Base-by-base conservation (phyloP, 331 rosid genomes). In the Saraca asoca region DNA sequence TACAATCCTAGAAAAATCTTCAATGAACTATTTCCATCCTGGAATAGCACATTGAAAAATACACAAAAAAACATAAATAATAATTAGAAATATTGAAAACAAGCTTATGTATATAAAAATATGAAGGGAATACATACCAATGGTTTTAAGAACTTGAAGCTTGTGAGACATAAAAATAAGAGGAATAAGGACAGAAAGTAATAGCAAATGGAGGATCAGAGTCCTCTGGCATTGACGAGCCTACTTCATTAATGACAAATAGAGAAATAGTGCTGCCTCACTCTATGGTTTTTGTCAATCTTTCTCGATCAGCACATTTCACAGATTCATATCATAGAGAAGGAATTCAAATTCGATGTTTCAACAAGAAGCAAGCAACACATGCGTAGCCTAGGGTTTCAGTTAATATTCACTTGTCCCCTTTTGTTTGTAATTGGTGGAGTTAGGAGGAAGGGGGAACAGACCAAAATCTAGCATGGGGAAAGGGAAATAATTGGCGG, bases 121-220 rank as follows among this genome's bases (percentile, higher is more conserved):
- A 17, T 5, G 17, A 9, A 72, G 19, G 33, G 15, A 49, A 44
- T 18, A 65, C 31, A 24, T 79, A 94, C 99, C 91, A 41, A 54
- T 33, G 44, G 78, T 66, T 45, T 79, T 64, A 77, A 86, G 51
- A 50, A 67, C 11, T 46, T 83, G 71, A 55, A 86, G 87, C 76
- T 83, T 72, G 18, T 56, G 75, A 44, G 91, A 85, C 70, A 94
- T 80, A 52, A 94, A 80, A 63, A 88, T 16, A 35, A 94, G 57
- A 55, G 99, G 99, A 83, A 91, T 83, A 45, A 88, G 31, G 70
- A 94, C 97, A 80, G 97, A 85, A 74, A 90, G 43, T 35, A 79
- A 83, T 5, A 94, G 93, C 53, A 94, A 71, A 75, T 80, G 70
- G 88, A 94, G 99, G 96, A 94, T 77, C 57, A 94, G 73, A 75